Conservation (phyloP, 306 rosid species). For the Quercus agrifolia region DNA sequence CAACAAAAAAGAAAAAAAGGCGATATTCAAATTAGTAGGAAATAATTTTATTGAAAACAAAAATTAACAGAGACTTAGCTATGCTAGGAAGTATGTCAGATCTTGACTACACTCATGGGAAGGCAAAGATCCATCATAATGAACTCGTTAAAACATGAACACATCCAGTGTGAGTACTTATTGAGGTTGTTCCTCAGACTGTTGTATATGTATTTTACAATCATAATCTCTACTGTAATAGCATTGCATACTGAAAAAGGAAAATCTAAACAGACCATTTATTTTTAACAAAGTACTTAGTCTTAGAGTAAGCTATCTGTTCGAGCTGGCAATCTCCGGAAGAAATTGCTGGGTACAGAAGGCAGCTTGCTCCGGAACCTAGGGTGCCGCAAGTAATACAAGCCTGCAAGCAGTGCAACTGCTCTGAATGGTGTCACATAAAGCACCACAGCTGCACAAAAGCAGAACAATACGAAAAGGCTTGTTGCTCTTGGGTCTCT, state of each 20-base stretch:
- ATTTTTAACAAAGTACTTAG: neutral
- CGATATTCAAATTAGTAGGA: too few relatives aligned
- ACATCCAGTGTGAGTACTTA: neutral
- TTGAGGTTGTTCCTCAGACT: neutral
- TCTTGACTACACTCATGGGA: too few relatives aligned
- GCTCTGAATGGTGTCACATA: conserved; percentile 71
- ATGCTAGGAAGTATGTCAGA: too few relatives aligned
- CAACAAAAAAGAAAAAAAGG: too few relatives aligned
- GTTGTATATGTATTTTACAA: too few relatives aligned
- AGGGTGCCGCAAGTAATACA: conserved; percentile 74
- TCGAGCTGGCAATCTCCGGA: conserved; percentile 76
- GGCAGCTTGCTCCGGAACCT: conserved; percentile 82
- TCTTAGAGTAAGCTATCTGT: conserved; percentile 72
- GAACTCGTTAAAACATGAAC: too few relatives aligned
- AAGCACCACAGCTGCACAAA: conserved; percentile 67
- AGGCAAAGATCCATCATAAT: too few relatives aligned
- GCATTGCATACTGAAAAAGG: neutral
- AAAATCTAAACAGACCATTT: neutral
- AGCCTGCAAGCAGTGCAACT: conserved; percentile 69
- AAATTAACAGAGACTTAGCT: too few relatives aligned
- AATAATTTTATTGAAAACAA: too few relatives aligned
- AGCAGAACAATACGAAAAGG: conserved; percentile 63
- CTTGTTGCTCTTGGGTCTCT: conserved; percentile 90
- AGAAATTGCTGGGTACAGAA: conserved; percentile 82
- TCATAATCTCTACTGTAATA: too few relatives aligned